Evolutionary conservation across 2,329 filamentous ascomycete genomes (phyloP).

Genomic region (Atkinsonella texensis): DNA sequence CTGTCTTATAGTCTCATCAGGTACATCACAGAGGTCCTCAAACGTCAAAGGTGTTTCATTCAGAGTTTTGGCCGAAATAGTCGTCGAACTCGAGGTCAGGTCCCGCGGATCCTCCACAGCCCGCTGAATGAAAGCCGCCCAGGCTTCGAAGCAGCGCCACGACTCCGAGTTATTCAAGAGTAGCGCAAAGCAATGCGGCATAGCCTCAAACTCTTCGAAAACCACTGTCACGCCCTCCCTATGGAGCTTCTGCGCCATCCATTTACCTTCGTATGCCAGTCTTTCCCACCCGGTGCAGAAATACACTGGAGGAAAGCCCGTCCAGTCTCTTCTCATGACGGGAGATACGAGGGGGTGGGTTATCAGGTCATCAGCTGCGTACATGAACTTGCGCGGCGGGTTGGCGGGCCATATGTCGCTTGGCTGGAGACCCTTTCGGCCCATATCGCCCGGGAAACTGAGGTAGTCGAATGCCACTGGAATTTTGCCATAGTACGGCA

Average conservation of each 20-base stretch:
- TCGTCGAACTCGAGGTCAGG: slow-evolving; percentile 29
- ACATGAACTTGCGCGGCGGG: slow-evolving; percentile 42
- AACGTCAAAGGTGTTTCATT: slow-evolving; percentile 35
- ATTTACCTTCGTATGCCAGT: slow-evolving; percentile 53
- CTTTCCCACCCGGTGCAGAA: slow-evolving; percentile 60
- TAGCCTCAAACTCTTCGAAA: slow-evolving; percentile 64
- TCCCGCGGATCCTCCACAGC: slow-evolving; percentile 23
- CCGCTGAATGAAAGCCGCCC: slow-evolving; percentile 42
- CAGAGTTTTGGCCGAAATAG: slow-evolving; percentile 38
- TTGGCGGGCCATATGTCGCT: slow-evolving; percentile 46
- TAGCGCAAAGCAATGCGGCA: slow-evolving; percentile 65
- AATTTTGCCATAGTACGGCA: slow-evolving; percentile 15
- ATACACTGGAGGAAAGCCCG: slow-evolving; percentile 51
- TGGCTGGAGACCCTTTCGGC: slow-evolving; percentile 18
- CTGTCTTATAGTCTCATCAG: slow-evolving; percentile 29
- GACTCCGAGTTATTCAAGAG: slow-evolving; percentile 37
- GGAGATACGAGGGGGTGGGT: slow-evolving; percentile 58
- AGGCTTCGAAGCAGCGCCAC: slow-evolving; percentile 39
- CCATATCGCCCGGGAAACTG: slow-evolving; percentile 34
- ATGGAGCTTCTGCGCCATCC: slow-evolving; percentile 44
- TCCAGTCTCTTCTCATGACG: slow-evolving; percentile 47
- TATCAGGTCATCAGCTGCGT: slow-evolving; percentile 40
- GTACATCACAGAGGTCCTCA: slow-evolving; percentile 28
- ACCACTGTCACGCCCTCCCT: slow-evolving; percentile 47
- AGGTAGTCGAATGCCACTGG: slow-evolving; percentile 26